Percentiles rank a stretch among this genome's conserved stretches.
Evolutionary conservation across 257 asterid genomes (phyloP).

Genomic region (Solanum okadae): DNA sequence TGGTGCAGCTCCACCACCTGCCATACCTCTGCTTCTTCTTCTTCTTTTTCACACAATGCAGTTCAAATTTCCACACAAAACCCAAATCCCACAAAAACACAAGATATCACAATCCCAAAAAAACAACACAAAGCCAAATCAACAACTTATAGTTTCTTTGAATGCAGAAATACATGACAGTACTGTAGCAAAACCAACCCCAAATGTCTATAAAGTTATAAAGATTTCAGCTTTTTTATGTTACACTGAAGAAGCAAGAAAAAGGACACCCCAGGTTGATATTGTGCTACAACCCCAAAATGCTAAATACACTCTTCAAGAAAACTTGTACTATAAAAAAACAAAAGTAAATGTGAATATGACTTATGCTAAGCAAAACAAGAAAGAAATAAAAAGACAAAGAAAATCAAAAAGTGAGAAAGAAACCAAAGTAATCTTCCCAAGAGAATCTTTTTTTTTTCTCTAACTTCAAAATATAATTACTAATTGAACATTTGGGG

Average conservation of each 20-base stretch:
- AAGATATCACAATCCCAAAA: slow-evolving; percentile 2
- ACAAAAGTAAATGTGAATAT: slow-evolving; percentile 33
- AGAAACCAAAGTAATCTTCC: slow-evolving; percentile 30
- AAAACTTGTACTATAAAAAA: not conserved
- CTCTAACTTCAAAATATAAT: slow-evolving; percentile 14
- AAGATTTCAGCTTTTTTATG: not conserved
- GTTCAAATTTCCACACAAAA: not conserved
- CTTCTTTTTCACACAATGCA: not conserved
- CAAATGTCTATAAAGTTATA: not conserved
- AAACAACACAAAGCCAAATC: not conserved
- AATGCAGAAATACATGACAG: not conserved
- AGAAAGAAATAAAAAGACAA: slow-evolving; percentile 9
- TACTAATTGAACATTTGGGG: not conserved
- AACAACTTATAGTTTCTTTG: not conserved
- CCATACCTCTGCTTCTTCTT: slow-evolving; percentile 26
- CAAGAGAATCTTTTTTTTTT: slow-evolving; percentile 19
- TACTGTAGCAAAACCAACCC: not conserved
- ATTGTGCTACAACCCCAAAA: not conserved
- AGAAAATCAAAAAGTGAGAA: slow-evolving; percentile 14
- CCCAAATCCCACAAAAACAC: not conserved
- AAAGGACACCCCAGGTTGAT: not conserved
- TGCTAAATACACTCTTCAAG: not conserved
- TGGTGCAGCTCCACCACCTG: slow-evolving; percentile 68
- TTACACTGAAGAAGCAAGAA: not conserved
- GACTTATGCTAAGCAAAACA: slow-evolving; percentile 14